Evolutionary conservation across 2,329 filamentous ascomycete species (phyloP).

Genomic region (Diaporthe aspalathi): DNA sequence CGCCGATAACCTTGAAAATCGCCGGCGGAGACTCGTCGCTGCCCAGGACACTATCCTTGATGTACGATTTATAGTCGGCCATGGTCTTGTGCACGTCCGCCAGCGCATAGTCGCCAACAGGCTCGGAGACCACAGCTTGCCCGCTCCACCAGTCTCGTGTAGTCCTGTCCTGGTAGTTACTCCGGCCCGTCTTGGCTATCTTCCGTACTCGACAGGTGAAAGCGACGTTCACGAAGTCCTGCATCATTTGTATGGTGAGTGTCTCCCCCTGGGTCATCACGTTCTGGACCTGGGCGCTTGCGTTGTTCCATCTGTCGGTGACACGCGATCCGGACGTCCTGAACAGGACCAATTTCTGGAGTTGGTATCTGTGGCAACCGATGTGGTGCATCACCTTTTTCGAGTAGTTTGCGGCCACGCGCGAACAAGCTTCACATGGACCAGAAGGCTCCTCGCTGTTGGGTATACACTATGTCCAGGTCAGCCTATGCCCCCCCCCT

Average conservation of each 20-base stretch:
- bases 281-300: conserved; percentile 55
- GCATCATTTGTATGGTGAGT: conserved; percentile 52
- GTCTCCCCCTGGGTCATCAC: conserved; percentile 45
- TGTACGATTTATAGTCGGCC: conserved; percentile 50
- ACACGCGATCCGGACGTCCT: conserved; percentile 57
- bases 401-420: conserved; percentile 50
- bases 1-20: background rate
- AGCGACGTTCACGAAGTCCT: conserved; percentile 52
- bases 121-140: background rate
- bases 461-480: conserved; percentile 48
- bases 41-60: conserved; percentile 41
- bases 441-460: conserved; percentile 48
- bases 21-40: background rate
- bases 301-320: conserved; percentile 57
- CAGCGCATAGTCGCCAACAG: conserved; percentile 52
- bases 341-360: conserved; percentile 53
- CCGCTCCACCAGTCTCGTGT: background rate
- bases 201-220: conserved; percentile 54
- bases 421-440: conserved; percentile 55
- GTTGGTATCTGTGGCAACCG: conserved; percentile 57
- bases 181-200: conserved; percentile 46
- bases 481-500: background rate
- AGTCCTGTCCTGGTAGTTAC: background rate
- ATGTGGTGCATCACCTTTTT: conserved; percentile 60
- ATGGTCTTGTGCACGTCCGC: conserved; percentile 51